phyloP scores from a whole-genome alignment of 2,329 filamentous ascomycete genomes.

The Sclerotinia spermophila region DNA sequence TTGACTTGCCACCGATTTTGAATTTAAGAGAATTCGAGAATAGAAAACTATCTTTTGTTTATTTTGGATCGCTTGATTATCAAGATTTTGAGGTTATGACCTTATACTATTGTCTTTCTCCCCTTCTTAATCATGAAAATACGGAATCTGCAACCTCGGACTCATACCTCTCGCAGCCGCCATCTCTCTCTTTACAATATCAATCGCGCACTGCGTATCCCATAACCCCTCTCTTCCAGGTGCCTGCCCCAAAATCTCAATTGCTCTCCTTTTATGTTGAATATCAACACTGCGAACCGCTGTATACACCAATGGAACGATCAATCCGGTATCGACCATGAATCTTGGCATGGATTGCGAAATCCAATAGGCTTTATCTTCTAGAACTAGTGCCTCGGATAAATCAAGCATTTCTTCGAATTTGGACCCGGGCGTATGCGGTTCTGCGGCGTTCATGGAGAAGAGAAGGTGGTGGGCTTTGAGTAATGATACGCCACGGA shows the following conservation, averaged over 20 bases:
- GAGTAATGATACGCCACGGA: slow-evolving; percentile 51
- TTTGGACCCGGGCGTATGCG: slow-evolving; percentile 20
- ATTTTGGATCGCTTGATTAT: not conserved
- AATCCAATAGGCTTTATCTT: slow-evolving; percentile 9
- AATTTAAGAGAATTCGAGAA: not conserved
- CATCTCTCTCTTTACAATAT: slow-evolving; percentile 22
- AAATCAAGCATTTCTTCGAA: slow-evolving; percentile 30
- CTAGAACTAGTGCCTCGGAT: slow-evolving; percentile 23
- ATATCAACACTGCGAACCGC: slow-evolving; percentile 23
- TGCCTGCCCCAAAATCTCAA: slow-evolving; percentile 25
- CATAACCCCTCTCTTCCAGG: slow-evolving; percentile 34
- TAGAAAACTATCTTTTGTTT: not conserved
- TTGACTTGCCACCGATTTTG: not conserved
- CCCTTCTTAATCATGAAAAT: not conserved
- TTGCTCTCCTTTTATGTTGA: slow-evolving; percentile 23
- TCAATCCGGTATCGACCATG: slow-evolving; percentile 25
- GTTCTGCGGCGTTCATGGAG: slow-evolving; percentile 24
- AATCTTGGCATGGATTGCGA: slow-evolving; percentile 11
- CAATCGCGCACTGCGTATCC: slow-evolving; percentile 29
- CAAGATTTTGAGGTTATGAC: not conserved
- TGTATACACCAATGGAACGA: slow-evolving; percentile 32
- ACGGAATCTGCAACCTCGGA: not conserved
- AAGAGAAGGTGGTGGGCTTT: slow-evolving; percentile 29
- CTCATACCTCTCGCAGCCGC: not conserved
- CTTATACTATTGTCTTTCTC: not conserved